These are phyloP conservation scores for Solanum pennellii DNA, from an alignment of 257 asterid species.

Conservation along the genomic window DNA sequence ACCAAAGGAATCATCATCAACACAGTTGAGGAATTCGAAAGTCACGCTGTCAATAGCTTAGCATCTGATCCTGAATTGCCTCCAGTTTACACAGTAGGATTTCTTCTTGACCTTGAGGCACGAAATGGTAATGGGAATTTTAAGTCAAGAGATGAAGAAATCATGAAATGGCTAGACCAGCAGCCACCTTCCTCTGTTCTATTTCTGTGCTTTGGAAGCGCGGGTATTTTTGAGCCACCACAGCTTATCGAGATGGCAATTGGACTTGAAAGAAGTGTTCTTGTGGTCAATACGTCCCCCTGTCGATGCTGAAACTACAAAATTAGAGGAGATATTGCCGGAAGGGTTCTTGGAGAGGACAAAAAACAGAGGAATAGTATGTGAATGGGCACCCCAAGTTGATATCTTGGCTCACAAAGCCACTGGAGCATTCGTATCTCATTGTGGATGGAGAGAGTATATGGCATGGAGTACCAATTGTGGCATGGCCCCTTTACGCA, in stretches of 20 bases:
- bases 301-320: not conserved
- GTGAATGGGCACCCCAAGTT: constrained; percentile 1
- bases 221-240: not conserved
- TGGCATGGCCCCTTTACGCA: constrained; percentile 1
- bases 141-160: not conserved
- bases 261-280: not conserved
- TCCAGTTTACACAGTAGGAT: constrained; percentile 2
- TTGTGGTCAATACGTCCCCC: not conserved
- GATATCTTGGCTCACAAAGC: not conserved
- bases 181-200: not conserved
- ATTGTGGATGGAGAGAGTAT: not conserved
- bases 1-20: constrained; percentile 7
- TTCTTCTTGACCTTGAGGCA: not conserved
- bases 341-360: not conserved
- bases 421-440: not conserved
- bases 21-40: constrained; percentile 5
- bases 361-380: not conserved
- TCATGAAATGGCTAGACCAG: not conserved
- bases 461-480: constrained; percentile 1
- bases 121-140: not conserved
- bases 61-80: not conserved
- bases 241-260: not conserved
- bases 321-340: not conserved
- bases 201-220: constrained; percentile 1
- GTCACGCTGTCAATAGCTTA: not conserved